phyloP scores from a whole-genome alignment of 805 yeast species.

The Teunomyces kruisii region DNA sequence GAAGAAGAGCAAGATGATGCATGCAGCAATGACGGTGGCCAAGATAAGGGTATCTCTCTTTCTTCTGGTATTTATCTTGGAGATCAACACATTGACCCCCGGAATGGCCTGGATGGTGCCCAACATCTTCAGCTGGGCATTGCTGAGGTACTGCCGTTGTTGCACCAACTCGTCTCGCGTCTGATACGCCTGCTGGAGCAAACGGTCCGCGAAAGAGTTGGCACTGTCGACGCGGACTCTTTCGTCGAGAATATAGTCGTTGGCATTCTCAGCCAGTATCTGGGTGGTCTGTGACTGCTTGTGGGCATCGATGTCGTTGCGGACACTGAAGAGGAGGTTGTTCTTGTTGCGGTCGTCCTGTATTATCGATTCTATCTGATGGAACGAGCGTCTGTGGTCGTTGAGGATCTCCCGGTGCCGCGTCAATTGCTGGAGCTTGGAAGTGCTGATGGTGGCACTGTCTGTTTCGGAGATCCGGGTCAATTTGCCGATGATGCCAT shows the following conservation, averaged over 20 bases:
- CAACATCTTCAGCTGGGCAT: slow-evolving; percentile 63
- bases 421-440: slow-evolving; percentile 76
- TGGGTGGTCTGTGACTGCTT: slow-evolving; percentile 35
- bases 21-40: slow-evolving; percentile 67
- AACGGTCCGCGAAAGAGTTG: slow-evolving; percentile 72
- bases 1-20: slow-evolving; percentile 64
- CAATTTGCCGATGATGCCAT: slow-evolving; percentile 51
- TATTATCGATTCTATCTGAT: slow-evolving; percentile 56
- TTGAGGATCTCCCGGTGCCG: slow-evolving; percentile 76
- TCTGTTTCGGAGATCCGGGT: slow-evolving; percentile 56
- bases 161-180: slow-evolving; percentile 81
- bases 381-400: slow-evolving; percentile 67
- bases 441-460: slow-evolving; percentile 54
- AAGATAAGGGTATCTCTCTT: slow-evolving; percentile 85
- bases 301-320: slow-evolving; percentile 75
- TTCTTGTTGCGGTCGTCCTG: slow-evolving; percentile 74
- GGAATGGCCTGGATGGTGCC: slow-evolving; percentile 71
- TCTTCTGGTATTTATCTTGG: slow-evolving; percentile 83
- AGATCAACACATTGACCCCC: slow-evolving; percentile 72
- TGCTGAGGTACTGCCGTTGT: slow-evolving; percentile 65
- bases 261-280: slow-evolving; percentile 38
- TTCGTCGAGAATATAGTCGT: slow-evolving; percentile 79
- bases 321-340: slow-evolving; percentile 72
- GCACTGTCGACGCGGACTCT: slow-evolving; percentile 69
- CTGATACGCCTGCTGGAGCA: slow-evolving; percentile 81